These are phyloP conservation scores for Oryza brachyantha DNA, from an alignment of 176 grass and related monocot genomes.

Conservation along the genomic window DNA sequence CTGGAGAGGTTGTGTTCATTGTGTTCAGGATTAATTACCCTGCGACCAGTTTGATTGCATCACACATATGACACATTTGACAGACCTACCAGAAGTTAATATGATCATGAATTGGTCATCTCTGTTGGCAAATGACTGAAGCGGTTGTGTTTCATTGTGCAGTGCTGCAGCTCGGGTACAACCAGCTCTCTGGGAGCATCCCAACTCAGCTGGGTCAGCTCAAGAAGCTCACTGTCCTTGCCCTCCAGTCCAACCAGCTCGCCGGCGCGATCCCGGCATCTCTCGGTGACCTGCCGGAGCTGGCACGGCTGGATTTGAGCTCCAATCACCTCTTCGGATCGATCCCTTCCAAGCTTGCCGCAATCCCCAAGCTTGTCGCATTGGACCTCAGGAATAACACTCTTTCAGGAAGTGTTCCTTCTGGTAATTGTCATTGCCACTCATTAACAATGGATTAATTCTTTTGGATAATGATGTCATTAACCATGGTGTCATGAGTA, in stretches of 20 bases:
- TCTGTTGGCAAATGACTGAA: not conserved
- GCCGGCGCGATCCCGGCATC: constrained; percentile 73
- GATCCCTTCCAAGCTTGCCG: constrained; percentile 63
- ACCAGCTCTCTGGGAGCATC: constrained; percentile 68
- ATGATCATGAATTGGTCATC: no score
- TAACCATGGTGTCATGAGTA: not conserved
- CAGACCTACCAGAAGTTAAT: no score
- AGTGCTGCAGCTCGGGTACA: constrained; percentile 87
- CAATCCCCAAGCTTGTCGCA: constrained; percentile 43
- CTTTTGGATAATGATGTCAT: not conserved
- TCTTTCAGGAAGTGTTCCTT: constrained; percentile 75
- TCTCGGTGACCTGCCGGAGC: constrained; percentile 48
- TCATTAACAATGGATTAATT: not conserved
- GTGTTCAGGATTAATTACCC: constrained; percentile 24
- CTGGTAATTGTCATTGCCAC: constrained; percentile 41
- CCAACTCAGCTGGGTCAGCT: constrained; percentile 64
- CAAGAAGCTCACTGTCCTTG: constrained; percentile 65
- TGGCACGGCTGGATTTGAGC: constrained; percentile 78
- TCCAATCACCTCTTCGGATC: constrained; percentile 77
- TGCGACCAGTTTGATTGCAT: no score
- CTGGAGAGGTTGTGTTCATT: no score
- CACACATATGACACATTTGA: no score
- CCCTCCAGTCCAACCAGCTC: constrained; percentile 74
- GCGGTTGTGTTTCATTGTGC: constrained; percentile 2
- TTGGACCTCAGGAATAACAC: constrained; percentile 69